Evolutionary conservation across 345 rosid species (phyloP).

Genomic region (Psidium friedrichsthalianum): DNA sequence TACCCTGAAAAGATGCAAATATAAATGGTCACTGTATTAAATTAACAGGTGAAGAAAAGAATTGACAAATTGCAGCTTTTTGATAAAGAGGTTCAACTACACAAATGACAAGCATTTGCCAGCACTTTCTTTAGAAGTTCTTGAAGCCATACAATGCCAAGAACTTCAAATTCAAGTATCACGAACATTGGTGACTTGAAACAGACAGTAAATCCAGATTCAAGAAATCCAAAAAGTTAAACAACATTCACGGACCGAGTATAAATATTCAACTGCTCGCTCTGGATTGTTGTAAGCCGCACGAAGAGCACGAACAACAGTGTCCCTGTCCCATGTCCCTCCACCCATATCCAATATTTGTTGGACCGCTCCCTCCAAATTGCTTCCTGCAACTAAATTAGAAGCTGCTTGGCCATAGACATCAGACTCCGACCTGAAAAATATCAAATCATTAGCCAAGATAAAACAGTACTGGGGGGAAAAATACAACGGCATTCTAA

Average conservation of each 20-base stretch:
- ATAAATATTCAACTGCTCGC: constrained; percentile 96
- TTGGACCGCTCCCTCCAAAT: constrained; percentile 70
- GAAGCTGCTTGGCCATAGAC: constrained; percentile 82
- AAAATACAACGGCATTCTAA: not conserved
- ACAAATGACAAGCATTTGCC: not conserved
- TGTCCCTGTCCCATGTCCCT: constrained; percentile 86
- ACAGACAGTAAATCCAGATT: not conserved
- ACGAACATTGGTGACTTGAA: not conserved
- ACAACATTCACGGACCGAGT: constrained; percentile 42
- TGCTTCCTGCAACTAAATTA: constrained; percentile 72
- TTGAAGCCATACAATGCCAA: not conserved
- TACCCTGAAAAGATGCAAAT: constrained; percentile 29
- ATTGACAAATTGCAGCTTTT: not conserved
- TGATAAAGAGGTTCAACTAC: not conserved
- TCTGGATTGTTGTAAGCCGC: constrained; percentile 94
- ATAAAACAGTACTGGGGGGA: not conserved
- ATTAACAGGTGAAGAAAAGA: not conserved
- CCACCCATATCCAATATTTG: constrained; percentile 98
- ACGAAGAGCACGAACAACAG: constrained; percentile 79
- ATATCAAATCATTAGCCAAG: not conserved
- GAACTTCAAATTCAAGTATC: not conserved
- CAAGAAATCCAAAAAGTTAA: not conserved
- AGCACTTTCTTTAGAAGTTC: not conserved
- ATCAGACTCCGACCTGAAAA: constrained; percentile 43
- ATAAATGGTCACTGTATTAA: not conserved